Evolutionary conservation across 768 basidiomycete genomes (phyloP).

Genomic region (Tylopilus felleus): DNA sequence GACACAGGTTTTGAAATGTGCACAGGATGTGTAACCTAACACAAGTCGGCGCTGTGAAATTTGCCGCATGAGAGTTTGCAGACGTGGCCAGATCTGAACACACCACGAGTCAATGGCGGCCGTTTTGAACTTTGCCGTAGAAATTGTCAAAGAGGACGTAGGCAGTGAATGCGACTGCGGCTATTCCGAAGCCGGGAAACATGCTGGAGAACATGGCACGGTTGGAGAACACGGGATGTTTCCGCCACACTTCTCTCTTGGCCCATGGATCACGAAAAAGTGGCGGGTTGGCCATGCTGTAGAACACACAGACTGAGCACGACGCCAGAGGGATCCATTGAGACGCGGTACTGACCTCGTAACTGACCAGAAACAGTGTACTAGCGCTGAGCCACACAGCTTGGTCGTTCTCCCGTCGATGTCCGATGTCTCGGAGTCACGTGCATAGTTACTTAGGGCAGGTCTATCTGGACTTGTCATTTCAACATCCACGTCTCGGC

Average conservation of each 20-base stretch:
- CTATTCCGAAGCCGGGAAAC: slow-evolving; percentile 95
- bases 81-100: background rate
- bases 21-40: background rate
- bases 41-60: background rate
- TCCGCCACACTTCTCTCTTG: slow-evolving; percentile 89
- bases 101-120: slow-evolving; percentile 18
- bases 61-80: background rate
- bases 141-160: slow-evolving; percentile 87
- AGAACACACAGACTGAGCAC: slow-evolving; percentile 10
- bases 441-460: slow-evolving; percentile 50
- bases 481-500: slow-evolving; percentile 21
- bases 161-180: slow-evolving; percentile 84
- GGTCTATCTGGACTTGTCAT: slow-evolving; percentile 45
- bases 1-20: background rate
- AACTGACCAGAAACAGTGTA: slow-evolving; percentile 12
- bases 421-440: slow-evolving; percentile 17
- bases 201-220: slow-evolving; percentile 85
- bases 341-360: slow-evolving; percentile 18
- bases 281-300: slow-evolving; percentile 59
- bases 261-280: slow-evolving; percentile 94
- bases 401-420: background rate
- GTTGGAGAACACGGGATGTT: slow-evolving; percentile 82
- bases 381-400: background rate
- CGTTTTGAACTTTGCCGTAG: slow-evolving; percentile 39
- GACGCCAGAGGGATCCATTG: background rate